Evolutionary conservation across 139 green algal genomes (phyloP), one percentile per base, ranked within the genome.

Genomic region (Zygnema cylindricum): DNA sequence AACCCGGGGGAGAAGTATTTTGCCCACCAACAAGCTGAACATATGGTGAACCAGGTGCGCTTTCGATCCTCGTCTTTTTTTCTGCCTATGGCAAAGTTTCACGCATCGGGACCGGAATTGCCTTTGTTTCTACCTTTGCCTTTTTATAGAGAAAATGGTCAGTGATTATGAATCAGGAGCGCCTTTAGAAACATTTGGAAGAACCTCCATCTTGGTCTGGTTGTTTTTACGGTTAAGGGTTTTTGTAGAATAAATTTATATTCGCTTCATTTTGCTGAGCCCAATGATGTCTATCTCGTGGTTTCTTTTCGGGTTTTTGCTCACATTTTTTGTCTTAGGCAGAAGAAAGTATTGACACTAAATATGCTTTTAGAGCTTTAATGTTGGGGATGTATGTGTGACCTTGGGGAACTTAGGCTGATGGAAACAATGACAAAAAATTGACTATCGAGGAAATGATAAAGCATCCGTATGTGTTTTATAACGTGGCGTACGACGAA

Each of bases 31-130:
- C 82, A 87, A 71, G 82, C 82, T 38, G 43, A 87, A 42, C 82
- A 87, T 55, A 87, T 87, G 82, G 38, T 87, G 43, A 33, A 82
- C 32, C 82, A 87, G 82, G 82, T 87, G 39, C 7, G 76, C 75
- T 43, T n/a, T n/a, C n/a, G 49, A 63, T 25, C 49, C 49, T 63
- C 16, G 16, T 63, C 49, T 25, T 63, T 7, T 63, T 63, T n/a
- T n/a, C n/a, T n/a, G n/a, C n/a, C n/a, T n/a, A n/a, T n/a, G n/a
- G n/a, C n/a, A n/a, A n/a, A n/a, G n/a, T 63, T 63, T 63, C 49
- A 63, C 7, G 16, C 49, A 63, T 63, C 16, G 49, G 16, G 49
- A 63, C 49, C 49, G n/a, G n/a, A n/a, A n/a, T n/a, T n/a, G n/a
- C n/a, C n/a, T n/a, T n/a, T n/a, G n/a, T n/a, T n/a, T n/a, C n/a